Percentiles rank a stretch among this genome's conserved stretches.
Conservation (phyloP, 2,329 filamentous ascomycete genomes). For the Macroventuria anomochaeta region DNA sequence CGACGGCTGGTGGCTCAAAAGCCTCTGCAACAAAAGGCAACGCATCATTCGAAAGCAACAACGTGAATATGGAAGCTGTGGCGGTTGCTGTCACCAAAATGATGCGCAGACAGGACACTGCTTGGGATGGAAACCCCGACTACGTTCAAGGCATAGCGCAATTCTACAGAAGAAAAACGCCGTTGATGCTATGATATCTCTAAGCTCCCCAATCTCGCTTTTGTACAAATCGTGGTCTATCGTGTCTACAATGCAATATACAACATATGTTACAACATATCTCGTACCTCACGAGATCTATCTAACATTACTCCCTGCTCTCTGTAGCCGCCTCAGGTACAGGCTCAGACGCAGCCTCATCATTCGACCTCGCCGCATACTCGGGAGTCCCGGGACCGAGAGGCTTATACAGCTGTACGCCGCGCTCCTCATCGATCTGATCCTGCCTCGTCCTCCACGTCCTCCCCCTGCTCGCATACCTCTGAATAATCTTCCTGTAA, state of each 20-base stretch:
- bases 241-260: constrained; percentile 11
- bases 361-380: not conserved
- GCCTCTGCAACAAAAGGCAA: too few species aligned
- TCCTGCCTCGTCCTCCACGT: constrained; percentile 64
- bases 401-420: constrained; percentile 45
- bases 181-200: constrained; percentile 8
- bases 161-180: not conserved
- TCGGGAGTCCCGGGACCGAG: constrained; percentile 39
- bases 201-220: not conserved
- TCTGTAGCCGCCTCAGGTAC: not conserved
- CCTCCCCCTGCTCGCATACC: constrained; percentile 63
- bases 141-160: too few species aligned
- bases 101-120: too few species aligned
- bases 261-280: constrained; percentile 6
- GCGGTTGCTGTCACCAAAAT: too few species aligned
- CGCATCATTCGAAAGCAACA: too few species aligned
- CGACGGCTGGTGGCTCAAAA: too few species aligned
- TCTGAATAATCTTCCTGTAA: constrained; percentile 54
- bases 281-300: too few species aligned
- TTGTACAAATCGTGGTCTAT: constrained; percentile 1
- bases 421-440: constrained; percentile 56
- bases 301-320: not conserved
- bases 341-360: not conserved
- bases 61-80: too few species aligned
- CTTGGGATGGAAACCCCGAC: too few species aligned